Conservation (phyloP, 257 asterid species). For the Agastache rugosa region DNA sequence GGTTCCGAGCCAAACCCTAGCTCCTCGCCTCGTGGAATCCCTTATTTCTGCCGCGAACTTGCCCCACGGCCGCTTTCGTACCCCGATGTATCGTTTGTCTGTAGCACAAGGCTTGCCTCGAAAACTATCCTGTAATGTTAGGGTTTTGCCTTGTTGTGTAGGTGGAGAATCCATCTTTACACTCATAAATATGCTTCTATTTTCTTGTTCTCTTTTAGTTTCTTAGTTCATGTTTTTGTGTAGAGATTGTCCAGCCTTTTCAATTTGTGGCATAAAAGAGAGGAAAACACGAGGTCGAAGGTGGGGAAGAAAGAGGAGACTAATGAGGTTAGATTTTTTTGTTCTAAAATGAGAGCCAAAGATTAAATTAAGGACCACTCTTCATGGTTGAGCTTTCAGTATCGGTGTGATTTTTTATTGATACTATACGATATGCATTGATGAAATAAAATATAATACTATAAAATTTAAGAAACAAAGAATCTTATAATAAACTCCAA, state of each 20-base stretch:
- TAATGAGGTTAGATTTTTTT: neutral
- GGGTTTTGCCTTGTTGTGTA: neutral
- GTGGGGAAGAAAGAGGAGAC: neutral
- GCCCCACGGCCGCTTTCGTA: constrained; percentile 59
- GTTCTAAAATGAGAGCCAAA: neutral
- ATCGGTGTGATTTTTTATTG: neutral
- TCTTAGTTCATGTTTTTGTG: neutral
- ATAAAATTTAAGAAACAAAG: neutral
- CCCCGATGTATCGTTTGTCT: constrained; percentile 45
- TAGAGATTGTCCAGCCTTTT: neutral
- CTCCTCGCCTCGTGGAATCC: constrained; percentile 55
- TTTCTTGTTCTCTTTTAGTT: neutral
- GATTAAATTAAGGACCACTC: neutral
- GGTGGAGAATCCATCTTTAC: neutral
- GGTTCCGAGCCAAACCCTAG: constrained; percentile 64
- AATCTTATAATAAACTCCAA: too few species aligned
- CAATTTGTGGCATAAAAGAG: neutral
- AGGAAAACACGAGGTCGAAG: neutral
- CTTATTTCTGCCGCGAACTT: constrained; percentile 56
- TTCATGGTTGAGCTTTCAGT: neutral
- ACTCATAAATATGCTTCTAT: too few species aligned
- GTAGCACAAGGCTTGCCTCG: neutral
- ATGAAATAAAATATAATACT: too few species aligned
- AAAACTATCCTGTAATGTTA: neutral
- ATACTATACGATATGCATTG: neutral